Evolutionary conservation across 495 filamentous ascomycete genomes (phyloP).

Genomic region (Pseudomonodictys pantanalensis): DNA sequence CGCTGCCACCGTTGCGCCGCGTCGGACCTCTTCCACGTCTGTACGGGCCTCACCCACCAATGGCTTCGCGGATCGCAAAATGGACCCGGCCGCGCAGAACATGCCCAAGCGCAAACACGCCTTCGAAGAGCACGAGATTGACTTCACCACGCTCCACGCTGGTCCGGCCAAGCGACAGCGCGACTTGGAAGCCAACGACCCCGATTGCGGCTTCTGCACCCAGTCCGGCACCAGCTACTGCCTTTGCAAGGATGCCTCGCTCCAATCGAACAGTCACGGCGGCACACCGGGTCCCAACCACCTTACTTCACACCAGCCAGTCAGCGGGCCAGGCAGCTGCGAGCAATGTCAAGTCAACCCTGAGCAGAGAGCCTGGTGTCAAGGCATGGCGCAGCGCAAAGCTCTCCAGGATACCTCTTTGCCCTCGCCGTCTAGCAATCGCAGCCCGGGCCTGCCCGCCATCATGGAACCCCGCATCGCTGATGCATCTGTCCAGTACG

Average conservation of each 20-base stretch:
- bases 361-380: slow-evolving; percentile 32
- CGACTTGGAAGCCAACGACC: slow-evolving; percentile 13
- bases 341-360: slow-evolving; percentile 25
- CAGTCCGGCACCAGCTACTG: slow-evolving; percentile 23
- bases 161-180: slow-evolving; percentile 4
- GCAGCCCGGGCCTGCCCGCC: background rate
- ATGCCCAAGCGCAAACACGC: too few species aligned
- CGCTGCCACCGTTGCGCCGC: too few species aligned
- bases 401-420: background rate
- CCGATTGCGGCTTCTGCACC: slow-evolving; percentile 31
- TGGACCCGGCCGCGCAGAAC: too few species aligned
- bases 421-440: background rate
- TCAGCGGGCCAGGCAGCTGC: slow-evolving; percentile 25
- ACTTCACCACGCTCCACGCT: slow-evolving; percentile 28
- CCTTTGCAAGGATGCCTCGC: slow-evolving; percentile 20
- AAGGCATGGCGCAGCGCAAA: slow-evolving; percentile 15
- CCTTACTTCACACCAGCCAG: background rate
- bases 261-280: background rate
- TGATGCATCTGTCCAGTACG: background rate
- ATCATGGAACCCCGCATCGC: slow-evolving; percentile 10
- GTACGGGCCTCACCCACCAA: too few species aligned
- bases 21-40: too few species aligned
- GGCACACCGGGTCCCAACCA: background rate
- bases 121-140: slow-evolving; percentile 27
- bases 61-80: too few species aligned